Evolutionary conservation across 2,329 filamentous ascomycete genomes (phyloP), one percentile per base, ranked within the genome.

Genomic region (Calonectria pseudoturangicola): DNA sequence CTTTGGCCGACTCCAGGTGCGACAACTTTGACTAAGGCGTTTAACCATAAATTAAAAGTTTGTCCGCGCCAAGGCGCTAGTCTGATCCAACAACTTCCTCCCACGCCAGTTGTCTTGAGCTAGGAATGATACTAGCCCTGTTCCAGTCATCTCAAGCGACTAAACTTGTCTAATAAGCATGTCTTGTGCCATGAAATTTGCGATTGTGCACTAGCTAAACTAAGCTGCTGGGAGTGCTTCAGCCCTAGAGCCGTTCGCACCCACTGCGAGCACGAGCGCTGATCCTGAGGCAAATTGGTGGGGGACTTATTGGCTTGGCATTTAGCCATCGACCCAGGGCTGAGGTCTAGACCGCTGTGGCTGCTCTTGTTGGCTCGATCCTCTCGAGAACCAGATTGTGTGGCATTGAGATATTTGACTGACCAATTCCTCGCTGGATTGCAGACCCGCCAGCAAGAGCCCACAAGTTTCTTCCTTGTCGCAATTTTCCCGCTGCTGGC

Each of bases 1-100:
- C n/a, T 48, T 48, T n/a, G n/a, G 10, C n/a, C 1, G n/a, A 12
- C 8, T 9, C 10, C 21, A 12, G 2, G 18, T 28, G 1, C 12
- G 3, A 0, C 2, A 3, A 9, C 21, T 18, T 60, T 16, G 21
- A 60, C 21, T 39, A 18, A 16, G 25, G 54, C 21, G 54, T 41
- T 27, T 65, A 65, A 65, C 62, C 62, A 65, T 65, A 65, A 65
- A 65, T 65, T 36, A 36, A 65, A 48, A 50, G 25, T 65, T 50
- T 25, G 28, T 16, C 45, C 6, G 30, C 18, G 30, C n/a, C 43
- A 39, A 25, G 45, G 25, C 28, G 28, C 62, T 50, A 65, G 43
- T 10, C 18, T 7, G 27, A 48, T 50, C 36, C 5, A n/a, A 36
- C 28, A n/a, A 36, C 62, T 33, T 28, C 43, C 43, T 65, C 18